Evolutionary conservation across 441 rosid species (phyloP), one percentile per base, ranked within the genome.

Genomic region (Erodium moschatum): DNA sequence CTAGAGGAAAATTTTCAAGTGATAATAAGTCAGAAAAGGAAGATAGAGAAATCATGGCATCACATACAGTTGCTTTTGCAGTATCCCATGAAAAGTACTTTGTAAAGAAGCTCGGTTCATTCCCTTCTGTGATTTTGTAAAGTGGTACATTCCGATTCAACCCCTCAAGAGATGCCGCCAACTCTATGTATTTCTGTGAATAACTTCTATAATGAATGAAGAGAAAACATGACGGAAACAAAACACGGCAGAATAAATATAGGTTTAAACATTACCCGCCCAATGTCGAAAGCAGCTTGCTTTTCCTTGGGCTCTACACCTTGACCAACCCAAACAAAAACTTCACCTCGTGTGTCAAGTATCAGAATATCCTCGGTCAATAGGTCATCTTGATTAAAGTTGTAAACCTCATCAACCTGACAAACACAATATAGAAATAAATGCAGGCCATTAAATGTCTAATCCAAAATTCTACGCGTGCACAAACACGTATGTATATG

Each of bases 251-350:
- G 18, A 56, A 18, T 12, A 66, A 66, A 56, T 44, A 33, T 33
- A 33, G 38, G 38, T 33, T 33, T 33, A 33, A 33, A 67, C 38
- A 44, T 65, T 85, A 91, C 97, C 96, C 86, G 94, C 77, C 96
- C 97, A 84, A 91, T 77, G 71, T 90, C 97, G 70, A 91, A 90
- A 68, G 87, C 96, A 80, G 69, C 84, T 81, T 88, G 96, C 85
- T 95, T 95, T 81, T 92, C 97, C 78, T 83, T 89, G 54, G 90
- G 46, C 69, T 92, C 97, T 24, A 83, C 96, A 13, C 80, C 87
- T 65, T 89, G 94, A 73, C 99, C 99, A 77, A 90, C 88, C 99
- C 99, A 95, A 72, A 92, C 86, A 83, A 92, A 91, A 72, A 91
- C 97, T 80, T 92, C 99, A 73, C 94, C 91, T 76, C 84, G 91